Base-by-base conservation (phyloP, 2,329 filamentous ascomycete species). In the Graphilbum ipis-grandicollis region DNA sequence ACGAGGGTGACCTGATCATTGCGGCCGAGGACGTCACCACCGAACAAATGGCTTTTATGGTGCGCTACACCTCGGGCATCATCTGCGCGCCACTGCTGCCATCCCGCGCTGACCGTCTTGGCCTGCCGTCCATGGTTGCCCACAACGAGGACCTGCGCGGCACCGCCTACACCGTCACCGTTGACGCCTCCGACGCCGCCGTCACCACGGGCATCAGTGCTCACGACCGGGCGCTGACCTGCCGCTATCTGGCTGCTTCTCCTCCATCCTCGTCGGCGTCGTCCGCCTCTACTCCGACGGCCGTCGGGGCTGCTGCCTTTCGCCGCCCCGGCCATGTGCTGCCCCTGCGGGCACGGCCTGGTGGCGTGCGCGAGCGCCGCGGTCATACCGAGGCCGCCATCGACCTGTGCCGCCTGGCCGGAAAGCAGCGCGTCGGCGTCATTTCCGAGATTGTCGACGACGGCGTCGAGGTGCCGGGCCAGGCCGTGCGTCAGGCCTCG, bases 1-100 rank as follows among this genome's bases (percentile, higher is more conserved):
- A 98, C 57, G 90, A 98, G 68, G 90, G 86, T 57, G 90, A 98
- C 62, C 73, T 98, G 34, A 94, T 96, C 58, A 92, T 96, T 52
- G 83, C 90, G 46, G 88, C 85, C 43, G 65, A 84, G 47, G 70
- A 79, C 50, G 63, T 94, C 45, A 93, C 88, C 9, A 68, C 85
- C 19, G 71, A 81, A 46, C 88, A 96, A 60, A 92, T 93, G 76
- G 83, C 85, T 50, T 98, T 94, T 65, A 78, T 98, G 70, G 73
- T 98, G 56, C 83, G 85, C 50, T 75, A 93, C 65, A 80, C 81
- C 29, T 84, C 83, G 4, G 90, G 90, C 53, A 75, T 88, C 52
- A 78, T 98, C 61, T 96, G 90, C 72, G 81, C 80, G 0, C 88
- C 90, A 14, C 67, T 96, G 42, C 66, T 73, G 35, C 67, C 79